phyloP scores from a whole-genome alignment of 2,329 filamentous ascomycete species.

The Monosporascus sp. region DNA sequence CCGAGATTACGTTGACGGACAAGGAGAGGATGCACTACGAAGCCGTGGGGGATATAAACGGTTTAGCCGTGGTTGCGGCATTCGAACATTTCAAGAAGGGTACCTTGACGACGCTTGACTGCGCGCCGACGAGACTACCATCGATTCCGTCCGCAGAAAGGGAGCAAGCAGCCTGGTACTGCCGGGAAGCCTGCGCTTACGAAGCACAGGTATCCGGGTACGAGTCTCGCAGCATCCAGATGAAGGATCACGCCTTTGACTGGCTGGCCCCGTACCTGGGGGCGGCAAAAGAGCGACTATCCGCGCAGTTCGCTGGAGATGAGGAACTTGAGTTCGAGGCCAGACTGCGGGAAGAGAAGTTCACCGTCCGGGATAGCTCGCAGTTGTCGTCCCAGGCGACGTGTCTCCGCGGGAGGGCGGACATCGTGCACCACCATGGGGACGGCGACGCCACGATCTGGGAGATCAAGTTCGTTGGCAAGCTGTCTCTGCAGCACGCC shows the following conservation, averaged over 20 bases:
- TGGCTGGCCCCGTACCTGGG: conserved; percentile 20
- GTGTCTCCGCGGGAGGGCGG: not conserved
- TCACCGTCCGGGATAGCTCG: not conserved
- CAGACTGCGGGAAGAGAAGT: not conserved
- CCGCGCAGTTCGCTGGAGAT: conserved; percentile 5
- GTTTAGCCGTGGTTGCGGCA: conserved; percentile 20
- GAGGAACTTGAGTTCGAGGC: conserved; percentile 4
- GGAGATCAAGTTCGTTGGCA: conserved; percentile 27
- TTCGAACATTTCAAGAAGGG: conserved; percentile 14
- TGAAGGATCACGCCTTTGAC: conserved; percentile 20
- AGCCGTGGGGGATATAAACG: conserved; percentile 24
- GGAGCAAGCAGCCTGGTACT: conserved; percentile 18
- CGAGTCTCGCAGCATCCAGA: conserved; percentile 18
- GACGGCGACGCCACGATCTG: conserved; percentile 12
- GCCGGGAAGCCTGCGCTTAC: conserved; percentile 20
- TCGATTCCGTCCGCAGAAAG: not conserved
- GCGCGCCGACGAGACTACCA: not conserved
- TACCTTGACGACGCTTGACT: conserved; percentile 12
- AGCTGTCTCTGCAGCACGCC: conserved; percentile 19
- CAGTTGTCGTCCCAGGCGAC: not conserved
- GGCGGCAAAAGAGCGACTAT: conserved; percentile 14
- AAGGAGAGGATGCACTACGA: conserved; percentile 12
- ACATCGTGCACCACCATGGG: conserved; percentile 3
- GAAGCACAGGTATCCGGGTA: conserved; percentile 19
- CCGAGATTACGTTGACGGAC: conserved; percentile 8